These are phyloP conservation scores for Aquilaria sinensis DNA, from an alignment of 345 rosid genomes.

Conservation along the genomic window DNA sequence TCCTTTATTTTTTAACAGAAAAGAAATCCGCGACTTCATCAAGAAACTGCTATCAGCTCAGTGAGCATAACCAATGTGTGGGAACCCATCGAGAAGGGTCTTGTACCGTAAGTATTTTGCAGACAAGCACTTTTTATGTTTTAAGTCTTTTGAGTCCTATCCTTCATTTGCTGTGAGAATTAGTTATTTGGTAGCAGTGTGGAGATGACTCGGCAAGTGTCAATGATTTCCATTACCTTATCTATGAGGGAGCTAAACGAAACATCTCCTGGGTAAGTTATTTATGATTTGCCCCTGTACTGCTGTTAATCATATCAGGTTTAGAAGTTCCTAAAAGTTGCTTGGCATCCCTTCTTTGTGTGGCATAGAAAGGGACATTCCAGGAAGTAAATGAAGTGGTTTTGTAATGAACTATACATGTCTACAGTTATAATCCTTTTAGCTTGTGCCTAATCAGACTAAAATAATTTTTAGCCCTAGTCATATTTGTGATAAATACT, in stretches of 20 bases:
- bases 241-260: constrained; percentile 1
- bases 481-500: background rate
- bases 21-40: constrained; percentile 12
- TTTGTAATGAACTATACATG: too few relatives aligned
- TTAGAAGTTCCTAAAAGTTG: too few relatives aligned
- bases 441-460: too few relatives aligned
- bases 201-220: constrained; percentile 6
- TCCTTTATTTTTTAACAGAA: background rate
- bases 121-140: background rate
- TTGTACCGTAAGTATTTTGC: constrained; percentile 16
- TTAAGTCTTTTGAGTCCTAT: too few relatives aligned
- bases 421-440: too few relatives aligned
- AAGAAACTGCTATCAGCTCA: constrained; percentile 30
- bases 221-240: background rate
- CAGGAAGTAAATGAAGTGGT: too few relatives aligned
- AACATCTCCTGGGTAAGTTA: background rate
- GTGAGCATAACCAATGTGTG: constrained; percentile 32
- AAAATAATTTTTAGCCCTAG: background rate
- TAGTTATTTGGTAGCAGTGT: background rate
- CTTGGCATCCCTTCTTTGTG: too few relatives aligned
- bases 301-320: background rate
- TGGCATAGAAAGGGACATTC: too few relatives aligned
- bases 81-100: constrained; percentile 40
- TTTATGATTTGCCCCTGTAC: background rate
- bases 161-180: background rate